These are phyloP conservation scores for Cordyceps militaris DNA, from an alignment of 2,329 filamentous ascomycete species.

Conservation along the genomic window DNA sequence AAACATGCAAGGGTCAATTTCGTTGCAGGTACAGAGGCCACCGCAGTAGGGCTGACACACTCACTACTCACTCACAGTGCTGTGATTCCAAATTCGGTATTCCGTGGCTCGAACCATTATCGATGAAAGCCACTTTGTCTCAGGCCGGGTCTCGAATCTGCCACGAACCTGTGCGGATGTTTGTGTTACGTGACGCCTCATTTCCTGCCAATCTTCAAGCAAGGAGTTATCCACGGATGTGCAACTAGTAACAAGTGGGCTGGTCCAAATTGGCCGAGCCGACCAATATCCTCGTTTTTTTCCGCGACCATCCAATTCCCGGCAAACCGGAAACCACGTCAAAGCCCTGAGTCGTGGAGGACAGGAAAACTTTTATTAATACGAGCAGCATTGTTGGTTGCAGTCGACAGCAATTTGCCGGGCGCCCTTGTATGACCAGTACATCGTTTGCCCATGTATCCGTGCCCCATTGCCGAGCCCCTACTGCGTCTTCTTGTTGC, in stretches of 20 bases:
- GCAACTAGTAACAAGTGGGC: neutral
- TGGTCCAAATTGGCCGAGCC: neutral
- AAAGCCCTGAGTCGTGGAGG: neutral
- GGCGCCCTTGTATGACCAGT: neutral
- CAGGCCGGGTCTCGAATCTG: neutral
- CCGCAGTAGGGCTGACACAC: neutral
- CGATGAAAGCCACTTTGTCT: slow-evolving; percentile 1
- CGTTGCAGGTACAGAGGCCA: neutral
- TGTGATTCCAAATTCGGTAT: neutral
- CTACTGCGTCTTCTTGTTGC: neutral
- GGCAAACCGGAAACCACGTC: neutral
- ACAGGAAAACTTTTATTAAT: no score
- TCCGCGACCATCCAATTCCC: neutral
- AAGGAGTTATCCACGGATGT: neutral
- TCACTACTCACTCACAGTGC: no score
- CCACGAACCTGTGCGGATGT: neutral
- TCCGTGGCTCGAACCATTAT: no score
- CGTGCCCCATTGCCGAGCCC: neutral
- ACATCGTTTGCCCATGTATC: neutral
- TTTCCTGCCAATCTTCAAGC: neutral
- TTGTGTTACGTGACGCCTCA: neutral
- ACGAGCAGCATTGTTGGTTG: no score
- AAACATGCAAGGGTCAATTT: neutral
- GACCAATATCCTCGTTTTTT: neutral
- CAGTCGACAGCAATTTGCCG: neutral